Evolutionary conservation across 2,329 filamentous ascomycete species (phyloP).

Genomic region (Keithomyces neogunnii): DNA sequence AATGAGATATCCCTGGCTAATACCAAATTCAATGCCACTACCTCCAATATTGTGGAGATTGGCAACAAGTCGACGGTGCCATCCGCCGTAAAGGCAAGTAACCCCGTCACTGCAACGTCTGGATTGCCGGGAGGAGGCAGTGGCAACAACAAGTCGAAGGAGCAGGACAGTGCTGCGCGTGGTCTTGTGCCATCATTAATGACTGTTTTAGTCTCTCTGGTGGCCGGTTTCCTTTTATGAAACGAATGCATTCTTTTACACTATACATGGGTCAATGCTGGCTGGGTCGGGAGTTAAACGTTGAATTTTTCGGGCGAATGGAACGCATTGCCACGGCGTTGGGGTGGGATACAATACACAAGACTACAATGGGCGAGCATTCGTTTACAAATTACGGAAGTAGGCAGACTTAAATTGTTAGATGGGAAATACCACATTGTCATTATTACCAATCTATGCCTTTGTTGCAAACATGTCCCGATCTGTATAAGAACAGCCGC

Average conservation of each 20-base stretch:
- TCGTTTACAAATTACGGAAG: too few relatives aligned
- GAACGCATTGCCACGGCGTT: slow-evolving; percentile 7
- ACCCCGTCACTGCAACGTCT: slow-evolving; percentile 40
- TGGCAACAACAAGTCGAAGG: neutral
- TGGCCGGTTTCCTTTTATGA: neutral
- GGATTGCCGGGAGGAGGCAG: slow-evolving; percentile 20
- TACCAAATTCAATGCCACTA: slow-evolving; percentile 48
- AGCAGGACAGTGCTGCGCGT: slow-evolving; percentile 7
- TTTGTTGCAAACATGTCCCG: too few relatives aligned
- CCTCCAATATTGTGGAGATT: slow-evolving; percentile 46
- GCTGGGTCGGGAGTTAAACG: neutral
- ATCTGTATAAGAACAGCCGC: too few relatives aligned
- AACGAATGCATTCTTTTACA: neutral
- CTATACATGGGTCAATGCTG: neutral
- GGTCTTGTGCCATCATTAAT: neutral
- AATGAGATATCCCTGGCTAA: slow-evolving; percentile 64
- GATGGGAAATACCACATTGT: neutral
- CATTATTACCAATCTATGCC: too few relatives aligned
- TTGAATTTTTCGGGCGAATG: neutral
- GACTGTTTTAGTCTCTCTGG: neutral
- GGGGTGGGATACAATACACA: neutral
- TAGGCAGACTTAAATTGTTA: neutral
- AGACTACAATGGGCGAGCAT: too few relatives aligned
- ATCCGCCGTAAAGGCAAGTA: slow-evolving; percentile 40
- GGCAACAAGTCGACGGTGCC: slow-evolving; percentile 42